Conservation (phyloP, 2,329 filamentous ascomycete genomes). For the Microsporum canis region DNA sequence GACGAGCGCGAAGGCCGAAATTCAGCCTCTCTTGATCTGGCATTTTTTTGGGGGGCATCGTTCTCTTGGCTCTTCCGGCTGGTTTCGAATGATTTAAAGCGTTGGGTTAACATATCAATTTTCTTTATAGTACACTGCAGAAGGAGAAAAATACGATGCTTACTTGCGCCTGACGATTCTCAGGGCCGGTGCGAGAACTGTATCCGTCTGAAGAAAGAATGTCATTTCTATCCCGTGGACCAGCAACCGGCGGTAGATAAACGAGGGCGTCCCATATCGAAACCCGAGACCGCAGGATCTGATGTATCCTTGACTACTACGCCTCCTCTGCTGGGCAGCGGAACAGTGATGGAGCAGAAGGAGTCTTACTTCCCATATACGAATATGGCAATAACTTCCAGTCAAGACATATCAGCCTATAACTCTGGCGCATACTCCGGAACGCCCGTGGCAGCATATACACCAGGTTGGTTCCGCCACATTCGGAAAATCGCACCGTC, state of each 20-base stretch:
- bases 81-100: background rate
- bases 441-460: constrained; percentile 26
- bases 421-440: constrained; percentile 23
- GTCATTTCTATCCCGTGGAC: constrained; percentile 83
- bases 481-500: background rate
- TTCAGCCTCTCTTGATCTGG: no score
- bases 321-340: constrained; percentile 29
- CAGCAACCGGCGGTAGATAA: constrained; percentile 50
- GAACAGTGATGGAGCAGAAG: constrained; percentile 22
- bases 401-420: constrained; percentile 26
- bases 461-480: constrained; percentile 24
- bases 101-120: background rate
- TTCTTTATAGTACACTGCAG: constrained; percentile 65
- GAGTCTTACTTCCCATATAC: constrained; percentile 30
- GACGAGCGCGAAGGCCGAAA: background rate
- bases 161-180: constrained; percentile 59
- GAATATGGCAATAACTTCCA: constrained; percentile 25
- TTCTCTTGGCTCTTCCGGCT: background rate
- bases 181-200: constrained; percentile 81
- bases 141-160: constrained; percentile 83
- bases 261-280: constrained; percentile 35
- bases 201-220: constrained; percentile 87
- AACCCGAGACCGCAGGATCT: constrained; percentile 34
- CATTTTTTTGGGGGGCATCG: background rate
- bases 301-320: constrained; percentile 41